Base-by-base conservation (phyloP, 2,329 filamentous ascomycete species). In the Aspergillus latus region DNA sequence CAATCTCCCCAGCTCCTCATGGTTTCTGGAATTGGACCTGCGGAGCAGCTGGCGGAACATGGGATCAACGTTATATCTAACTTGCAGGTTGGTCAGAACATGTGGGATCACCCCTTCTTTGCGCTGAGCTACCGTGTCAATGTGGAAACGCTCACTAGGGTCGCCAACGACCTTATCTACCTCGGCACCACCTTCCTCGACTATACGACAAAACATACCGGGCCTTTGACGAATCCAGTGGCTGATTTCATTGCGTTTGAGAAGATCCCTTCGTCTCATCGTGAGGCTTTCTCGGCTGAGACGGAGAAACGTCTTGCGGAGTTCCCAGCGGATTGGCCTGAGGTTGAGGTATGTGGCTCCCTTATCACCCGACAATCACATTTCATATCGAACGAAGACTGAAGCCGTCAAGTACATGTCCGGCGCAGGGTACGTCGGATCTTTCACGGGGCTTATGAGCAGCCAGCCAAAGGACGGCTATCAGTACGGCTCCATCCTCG, bases 1-100 rank as follows among this genome's bases (percentile, higher is more conserved):
- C 81, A 84, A 60, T 80, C 78, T 13, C 61, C 61, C 0, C 61
- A 63, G 47, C 50, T 63, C 1, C 70, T 83, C 7, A 80, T 82
- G 71, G 73, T 81, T 2, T 80, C 78, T 15, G 81, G 81, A 1
- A 66, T 78, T 49, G 81, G 81, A 0, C 80, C 80, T 2, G 42
- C 54, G 4, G 61, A 62, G 0, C 58, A 62, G 1, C 59, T 74
- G 5, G 26, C 65, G 5, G 30, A 65, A 3, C 60, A 70, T 48
- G 57, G 54, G 1, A 73, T 73, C 9, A 40, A 62, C 0, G 56
- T 71, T 2, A 32, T 75, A 7, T 60, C 63, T 3, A 55, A 72
- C 39, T 63, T 66, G 16, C 64, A 64, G 2, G 72, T 75, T 3
- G 73, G 72, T 7, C 71, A 74, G 57, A 74, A 73, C 44, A 66